Base-by-base conservation (phyloP, 306 rosid genomes). In the Sindora glabra region DNA sequence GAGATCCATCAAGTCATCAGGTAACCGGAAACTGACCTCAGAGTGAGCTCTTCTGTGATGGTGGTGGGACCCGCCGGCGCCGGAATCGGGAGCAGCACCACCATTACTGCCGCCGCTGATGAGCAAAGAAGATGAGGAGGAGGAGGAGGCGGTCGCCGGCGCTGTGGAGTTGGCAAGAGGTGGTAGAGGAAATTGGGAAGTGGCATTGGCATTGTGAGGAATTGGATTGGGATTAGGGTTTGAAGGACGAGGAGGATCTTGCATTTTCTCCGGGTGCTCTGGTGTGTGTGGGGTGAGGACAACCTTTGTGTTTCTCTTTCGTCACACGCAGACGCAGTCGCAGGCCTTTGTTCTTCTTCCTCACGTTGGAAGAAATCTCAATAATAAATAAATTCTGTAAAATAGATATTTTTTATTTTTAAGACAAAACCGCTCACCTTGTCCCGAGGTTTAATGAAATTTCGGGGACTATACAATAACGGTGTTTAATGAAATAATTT, bases 1-100 rank as follows among this genome's bases (percentile, higher is more conserved):
- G 0, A 79, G 78, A 65, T 82, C 94, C 94, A 81, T 86, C 70
- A 82, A 77, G 48, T 94, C 95, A 29, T 86, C 91, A 46, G 91
- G 77, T n/a, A 84, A 42, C 38, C 97, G 84, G 74, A 69, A 89
- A 46, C 70, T 82, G 42, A 80, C 72, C 80, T 94, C 97, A 0
- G 99, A 94, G 66, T 77, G 97, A 17, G 94, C 77, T 45, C 95
- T 62, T 61, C 97, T 74, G 73, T 94, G 97, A 47, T 72, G 87
- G 39, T 27, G 56, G 60, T 48, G 71, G 8, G 64, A 24, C 19
- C 62, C 66, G 4, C 42, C 68, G 24, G 51, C 32, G 24, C 38
- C 67, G 46, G 65, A 12, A 37, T 27, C 63, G 14, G 67, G 25
- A 24, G 51, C 13, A 1, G 51, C 26, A 1, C 48, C 50, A 67